These are phyloP conservation scores for Ophiostoma tasmaniense DNA, from an alignment of 2,329 filamentous ascomycete genomes.

Conservation along the genomic window DNA sequence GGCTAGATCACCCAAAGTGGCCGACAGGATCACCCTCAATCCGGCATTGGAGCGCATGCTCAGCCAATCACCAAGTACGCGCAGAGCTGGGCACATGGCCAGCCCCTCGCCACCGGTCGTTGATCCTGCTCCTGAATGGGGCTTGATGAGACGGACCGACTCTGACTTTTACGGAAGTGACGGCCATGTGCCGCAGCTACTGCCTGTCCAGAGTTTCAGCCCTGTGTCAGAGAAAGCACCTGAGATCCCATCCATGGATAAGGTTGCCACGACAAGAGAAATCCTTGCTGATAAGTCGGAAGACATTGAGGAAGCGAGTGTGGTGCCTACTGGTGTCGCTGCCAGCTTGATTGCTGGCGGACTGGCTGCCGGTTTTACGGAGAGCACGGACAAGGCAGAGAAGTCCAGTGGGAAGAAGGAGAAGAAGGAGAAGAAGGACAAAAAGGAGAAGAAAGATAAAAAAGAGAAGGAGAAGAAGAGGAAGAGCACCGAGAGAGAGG, in stretches of 20 bases:
- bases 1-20: not conserved
- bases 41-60: constrained; percentile 15
- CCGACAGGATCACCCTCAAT: not conserved
- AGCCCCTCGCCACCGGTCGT: constrained; percentile 8
- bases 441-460: not conserved
- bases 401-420: not conserved
- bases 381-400: not conserved
- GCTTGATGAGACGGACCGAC: constrained; percentile 24
- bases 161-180: constrained; percentile 25
- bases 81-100: not conserved
- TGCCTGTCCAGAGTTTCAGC: constrained; percentile 23
- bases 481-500: not conserved
- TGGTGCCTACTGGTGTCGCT: not conserved
- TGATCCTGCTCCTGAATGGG: constrained; percentile 22
- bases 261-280: not conserved
- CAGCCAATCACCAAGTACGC: not conserved
- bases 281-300: not conserved
- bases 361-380: not conserved
- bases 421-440: not conserved
- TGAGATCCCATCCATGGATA: not conserved
- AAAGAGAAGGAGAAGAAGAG: not conserved
- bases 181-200: constrained; percentile 28
- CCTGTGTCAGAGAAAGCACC: constrained; percentile 13
- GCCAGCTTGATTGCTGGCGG: not conserved
- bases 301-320: not conserved